phyloP scores from a whole-genome alignment of 208 protist genomes.

The Leptomonas seymouri region DNA sequence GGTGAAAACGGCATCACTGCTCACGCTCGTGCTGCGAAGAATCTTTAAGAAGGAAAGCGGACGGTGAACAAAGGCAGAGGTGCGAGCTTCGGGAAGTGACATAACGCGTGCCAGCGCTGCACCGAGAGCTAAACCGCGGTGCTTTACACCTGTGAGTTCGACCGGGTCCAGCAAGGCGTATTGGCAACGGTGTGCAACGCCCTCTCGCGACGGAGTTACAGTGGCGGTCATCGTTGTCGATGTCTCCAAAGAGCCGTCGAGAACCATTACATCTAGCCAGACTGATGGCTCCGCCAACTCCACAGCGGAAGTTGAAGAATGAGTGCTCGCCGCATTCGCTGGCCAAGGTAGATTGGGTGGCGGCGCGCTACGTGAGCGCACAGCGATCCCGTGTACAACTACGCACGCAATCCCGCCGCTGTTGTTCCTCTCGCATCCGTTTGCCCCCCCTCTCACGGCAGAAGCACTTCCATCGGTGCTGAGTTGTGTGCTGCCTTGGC shows the following conservation, averaged over 20 bases:
- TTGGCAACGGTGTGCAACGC: constrained; percentile 15
- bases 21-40: not conserved
- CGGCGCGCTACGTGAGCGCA: constrained; percentile 37
- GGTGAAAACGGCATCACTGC: constrained; percentile 5
- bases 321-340: not conserved
- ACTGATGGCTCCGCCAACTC: not conserved
- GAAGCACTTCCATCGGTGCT: not conserved
- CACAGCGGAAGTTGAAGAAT: too few species aligned
- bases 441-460: not conserved
- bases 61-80: constrained; percentile 18
- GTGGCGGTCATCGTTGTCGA: not conserved
- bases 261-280: constrained; percentile 26
- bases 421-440: too few species aligned
- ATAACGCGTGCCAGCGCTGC: constrained; percentile 52
- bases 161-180: constrained; percentile 50
- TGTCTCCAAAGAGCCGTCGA: not conserved
- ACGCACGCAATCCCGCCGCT: not conserved
- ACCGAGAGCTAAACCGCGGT: constrained; percentile 53
- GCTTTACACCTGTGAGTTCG: constrained; percentile 47
- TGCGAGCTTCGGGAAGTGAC: constrained; percentile 24
- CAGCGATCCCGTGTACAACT: constrained; percentile 51
- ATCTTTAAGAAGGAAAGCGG: constrained; percentile 30
- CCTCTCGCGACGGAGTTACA: not conserved
- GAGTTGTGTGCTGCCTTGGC: not conserved
- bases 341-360: not conserved